phyloP scores from a whole-genome alignment of 2,329 filamentous ascomycete genomes.

The Apiospora saccharicola region DNA sequence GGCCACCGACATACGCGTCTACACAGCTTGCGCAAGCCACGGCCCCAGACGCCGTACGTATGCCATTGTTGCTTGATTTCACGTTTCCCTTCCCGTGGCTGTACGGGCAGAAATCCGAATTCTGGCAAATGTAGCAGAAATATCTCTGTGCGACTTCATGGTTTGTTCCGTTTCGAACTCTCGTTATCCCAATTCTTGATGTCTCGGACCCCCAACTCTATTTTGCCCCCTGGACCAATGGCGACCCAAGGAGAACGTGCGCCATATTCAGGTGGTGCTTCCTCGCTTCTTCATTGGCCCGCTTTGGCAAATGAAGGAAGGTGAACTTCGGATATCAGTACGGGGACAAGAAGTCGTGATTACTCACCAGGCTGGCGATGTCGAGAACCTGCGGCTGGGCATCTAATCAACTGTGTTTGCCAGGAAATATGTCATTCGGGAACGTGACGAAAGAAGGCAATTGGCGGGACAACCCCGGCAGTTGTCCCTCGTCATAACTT shows the following conservation, averaged over 20 bases:
- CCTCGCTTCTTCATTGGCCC: background rate
- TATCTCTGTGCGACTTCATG: background rate
- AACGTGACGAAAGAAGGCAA: background rate
- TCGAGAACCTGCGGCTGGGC: background rate
- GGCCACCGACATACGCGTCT: background rate
- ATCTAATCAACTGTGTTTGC: background rate
- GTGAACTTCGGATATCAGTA: background rate
- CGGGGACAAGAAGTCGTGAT: background rate
- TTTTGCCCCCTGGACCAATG: background rate
- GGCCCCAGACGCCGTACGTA: too few relatives aligned
- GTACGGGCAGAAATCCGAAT: background rate
- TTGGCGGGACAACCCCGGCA: background rate
- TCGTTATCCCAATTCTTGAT: background rate
- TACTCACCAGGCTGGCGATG: background rate
- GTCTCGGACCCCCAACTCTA: background rate
- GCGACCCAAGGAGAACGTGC: background rate
- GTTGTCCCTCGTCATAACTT: background rate
- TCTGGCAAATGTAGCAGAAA: background rate
- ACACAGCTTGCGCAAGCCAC: background rate
- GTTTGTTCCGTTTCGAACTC: constrained; percentile 17
- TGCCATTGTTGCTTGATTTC: background rate
- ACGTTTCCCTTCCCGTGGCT: background rate
- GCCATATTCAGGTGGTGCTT: background rate
- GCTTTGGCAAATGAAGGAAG: background rate
- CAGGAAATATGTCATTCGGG: background rate